These are phyloP conservation scores for Blastobotrys aristatus DNA, from an alignment of 1,139 yeast genomes.

Conservation along the genomic window DNA sequence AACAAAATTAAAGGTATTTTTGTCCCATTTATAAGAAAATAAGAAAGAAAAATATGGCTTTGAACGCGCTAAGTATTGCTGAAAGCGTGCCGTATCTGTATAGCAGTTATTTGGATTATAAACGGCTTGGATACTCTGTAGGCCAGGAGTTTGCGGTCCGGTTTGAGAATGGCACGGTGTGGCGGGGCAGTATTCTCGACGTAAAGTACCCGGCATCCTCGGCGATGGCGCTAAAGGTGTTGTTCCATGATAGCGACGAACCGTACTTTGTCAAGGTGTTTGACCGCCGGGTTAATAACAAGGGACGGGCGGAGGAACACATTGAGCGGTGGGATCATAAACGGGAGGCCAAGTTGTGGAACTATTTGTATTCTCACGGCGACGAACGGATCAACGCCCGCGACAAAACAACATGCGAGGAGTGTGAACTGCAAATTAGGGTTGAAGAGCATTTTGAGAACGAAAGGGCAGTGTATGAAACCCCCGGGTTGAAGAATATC, in stretches of 20 bases:
- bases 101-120: no score
- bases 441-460: background rate
- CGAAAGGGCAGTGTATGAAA: background rate
- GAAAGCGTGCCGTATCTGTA: no score
- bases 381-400: background rate
- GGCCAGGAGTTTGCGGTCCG: no score
- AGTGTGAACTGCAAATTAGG: background rate
- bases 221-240: background rate
- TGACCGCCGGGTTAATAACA: background rate
- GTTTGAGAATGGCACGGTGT: no score
- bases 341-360: background rate
- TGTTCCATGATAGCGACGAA: background rate
- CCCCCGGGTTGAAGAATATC: background rate
- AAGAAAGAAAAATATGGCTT: background rate
- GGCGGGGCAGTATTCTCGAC: no score
- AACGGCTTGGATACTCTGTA: no score
- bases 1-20: background rate
- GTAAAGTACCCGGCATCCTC: no score
- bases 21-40: background rate
- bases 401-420: background rate
- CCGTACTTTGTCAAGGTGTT: background rate
- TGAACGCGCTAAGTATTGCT: no score
- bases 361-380: background rate
- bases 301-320: background rate
- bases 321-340: background rate